These are phyloP conservation scores for Aspergillus proliferans DNA, from an alignment of 2,329 filamentous ascomycete species.

Conservation along the genomic window DNA sequence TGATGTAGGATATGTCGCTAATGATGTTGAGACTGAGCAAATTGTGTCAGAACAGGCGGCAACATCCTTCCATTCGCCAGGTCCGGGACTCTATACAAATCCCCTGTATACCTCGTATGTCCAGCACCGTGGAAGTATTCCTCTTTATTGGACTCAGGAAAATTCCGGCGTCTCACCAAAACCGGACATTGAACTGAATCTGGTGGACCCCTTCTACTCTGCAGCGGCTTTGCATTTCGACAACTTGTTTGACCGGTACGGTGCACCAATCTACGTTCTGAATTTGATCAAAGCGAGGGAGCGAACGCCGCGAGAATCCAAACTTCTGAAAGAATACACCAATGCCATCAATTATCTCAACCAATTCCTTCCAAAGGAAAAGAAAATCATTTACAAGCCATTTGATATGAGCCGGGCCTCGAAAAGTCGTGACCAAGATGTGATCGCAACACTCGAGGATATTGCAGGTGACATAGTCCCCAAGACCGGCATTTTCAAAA, in stretches of 20 bases:
- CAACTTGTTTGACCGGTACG: slow-evolving; percentile 87
- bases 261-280: slow-evolving; percentile 81
- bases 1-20: slow-evolving; percentile 90
- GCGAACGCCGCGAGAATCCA: slow-evolving; percentile 82
- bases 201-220: slow-evolving; percentile 94
- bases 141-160: slow-evolving; percentile 95
- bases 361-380: slow-evolving; percentile 76
- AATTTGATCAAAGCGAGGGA: slow-evolving; percentile 89
- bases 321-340: slow-evolving; percentile 80
- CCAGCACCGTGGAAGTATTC: slow-evolving; percentile 93
- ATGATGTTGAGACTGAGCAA: slow-evolving; percentile 97
- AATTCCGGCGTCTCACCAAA: slow-evolving; percentile 93
- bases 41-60: slow-evolving; percentile 92
- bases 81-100: slow-evolving; percentile 75
- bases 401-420: slow-evolving; percentile 98
- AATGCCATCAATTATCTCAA: slow-evolving; percentile 87
- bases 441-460: slow-evolving; percentile 82
- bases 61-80: slow-evolving; percentile 91
- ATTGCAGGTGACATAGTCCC: slow-evolving; percentile 84
- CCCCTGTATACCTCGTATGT: slow-evolving; percentile 94
- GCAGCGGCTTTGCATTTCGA: slow-evolving; percentile 93
- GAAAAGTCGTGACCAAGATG: slow-evolving; percentile 86
- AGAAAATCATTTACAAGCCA: slow-evolving; percentile 86
- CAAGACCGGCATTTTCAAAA: slow-evolving; percentile 90
- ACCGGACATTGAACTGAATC: slow-evolving; percentile 87